phyloP scores from a whole-genome alignment of 2,329 filamentous ascomycete species.

The Paecilomyces fulvus region DNA sequence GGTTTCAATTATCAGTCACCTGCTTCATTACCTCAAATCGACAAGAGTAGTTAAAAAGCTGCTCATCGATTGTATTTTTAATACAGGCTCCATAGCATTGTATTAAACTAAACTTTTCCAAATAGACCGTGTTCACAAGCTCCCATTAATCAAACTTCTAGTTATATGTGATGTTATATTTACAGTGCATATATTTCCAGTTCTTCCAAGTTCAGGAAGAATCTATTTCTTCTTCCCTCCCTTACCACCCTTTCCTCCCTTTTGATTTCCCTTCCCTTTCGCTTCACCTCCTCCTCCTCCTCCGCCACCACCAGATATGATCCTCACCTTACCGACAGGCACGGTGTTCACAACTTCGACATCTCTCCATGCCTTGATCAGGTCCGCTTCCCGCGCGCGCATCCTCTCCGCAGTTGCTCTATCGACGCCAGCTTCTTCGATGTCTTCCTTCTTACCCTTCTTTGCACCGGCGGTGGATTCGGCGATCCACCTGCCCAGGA shows the following conservation, averaged over 20 bases:
- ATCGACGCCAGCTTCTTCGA: constrained; percentile 47
- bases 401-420: constrained; percentile 61
- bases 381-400: constrained; percentile 77
- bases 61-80: too few species aligned
- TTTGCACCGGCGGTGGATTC: constrained; percentile 41
- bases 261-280: constrained; percentile 13
- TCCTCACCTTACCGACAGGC: constrained; percentile 68
- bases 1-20: too few species aligned
- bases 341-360: constrained; percentile 74
- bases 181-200: background rate
- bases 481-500: constrained; percentile 70
- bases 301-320: constrained; percentile 61
- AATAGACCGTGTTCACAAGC: too few species aligned
- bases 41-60: too few species aligned
- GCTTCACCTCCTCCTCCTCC: constrained; percentile 20
- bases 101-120: too few species aligned
- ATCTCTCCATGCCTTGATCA: constrained; percentile 71
- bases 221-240: constrained; percentile 34
- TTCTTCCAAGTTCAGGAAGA: background rate
- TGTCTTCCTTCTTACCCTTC: constrained; percentile 41
- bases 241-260: constrained; percentile 20
- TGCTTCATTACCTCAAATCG: too few species aligned
- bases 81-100: too few species aligned
- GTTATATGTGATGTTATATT: background rate
- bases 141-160: background rate